phyloP scores from a whole-genome alignment of 202 grass and related monocot genomes.

The Setaria italica region DNA sequence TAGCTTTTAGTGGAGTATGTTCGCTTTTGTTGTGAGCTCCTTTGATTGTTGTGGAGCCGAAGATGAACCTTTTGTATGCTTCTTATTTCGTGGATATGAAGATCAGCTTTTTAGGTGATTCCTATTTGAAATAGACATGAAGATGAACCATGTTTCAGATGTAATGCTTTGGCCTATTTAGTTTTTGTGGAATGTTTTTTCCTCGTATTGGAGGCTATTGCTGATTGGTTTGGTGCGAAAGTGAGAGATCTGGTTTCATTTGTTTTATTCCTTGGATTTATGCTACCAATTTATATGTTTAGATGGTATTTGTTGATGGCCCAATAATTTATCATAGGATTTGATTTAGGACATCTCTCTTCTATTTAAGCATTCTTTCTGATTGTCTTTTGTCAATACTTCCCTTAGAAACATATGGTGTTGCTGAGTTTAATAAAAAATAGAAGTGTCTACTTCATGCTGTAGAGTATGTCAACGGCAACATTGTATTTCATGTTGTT shows the following conservation, averaged over 20 bases:
- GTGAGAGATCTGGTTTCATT: background rate
- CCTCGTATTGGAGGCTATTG: background rate
- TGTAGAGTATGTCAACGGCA: background rate
- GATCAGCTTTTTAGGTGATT: background rate
- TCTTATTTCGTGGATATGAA: background rate
- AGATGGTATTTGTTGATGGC: background rate
- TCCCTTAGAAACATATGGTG: conserved; percentile 15
- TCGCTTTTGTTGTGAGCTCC: background rate
- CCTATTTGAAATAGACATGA: background rate
- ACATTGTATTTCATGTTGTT: background rate
- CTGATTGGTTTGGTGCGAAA: background rate
- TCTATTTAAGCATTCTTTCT: background rate
- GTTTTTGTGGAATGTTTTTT: background rate
- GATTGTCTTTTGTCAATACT: background rate
- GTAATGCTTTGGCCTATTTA: background rate
- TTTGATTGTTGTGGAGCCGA: background rate
- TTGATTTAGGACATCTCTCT: background rate
- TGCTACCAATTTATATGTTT: background rate
- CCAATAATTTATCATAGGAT: background rate
- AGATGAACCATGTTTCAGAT: background rate
- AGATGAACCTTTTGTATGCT: background rate
- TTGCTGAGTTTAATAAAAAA: background rate
- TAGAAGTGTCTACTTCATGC: background rate
- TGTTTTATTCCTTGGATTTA: background rate
- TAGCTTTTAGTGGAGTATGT: background rate